Evolutionary conservation across 2,329 filamentous ascomycete species (phyloP).

Genomic region (Fusarium citri): DNA sequence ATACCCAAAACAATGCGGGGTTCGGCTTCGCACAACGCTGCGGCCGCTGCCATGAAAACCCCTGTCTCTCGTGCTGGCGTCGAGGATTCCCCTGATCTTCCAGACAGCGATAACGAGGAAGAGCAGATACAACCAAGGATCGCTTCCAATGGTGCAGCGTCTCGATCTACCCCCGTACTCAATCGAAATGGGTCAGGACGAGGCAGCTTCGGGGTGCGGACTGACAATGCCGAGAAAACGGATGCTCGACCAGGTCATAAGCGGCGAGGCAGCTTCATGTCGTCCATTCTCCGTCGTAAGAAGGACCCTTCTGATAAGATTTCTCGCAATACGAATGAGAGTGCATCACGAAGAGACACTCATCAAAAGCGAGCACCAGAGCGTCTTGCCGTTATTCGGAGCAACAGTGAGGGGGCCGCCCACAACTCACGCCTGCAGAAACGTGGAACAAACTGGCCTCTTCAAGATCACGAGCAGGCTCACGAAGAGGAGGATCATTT

Average conservation of each 20-base stretch:
- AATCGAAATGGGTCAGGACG: slow-evolving; percentile 58
- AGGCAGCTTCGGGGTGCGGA: slow-evolving; percentile 48
- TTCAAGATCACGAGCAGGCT: slow-evolving; percentile 50
- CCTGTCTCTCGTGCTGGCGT: slow-evolving; percentile 58
- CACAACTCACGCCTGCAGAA: slow-evolving; percentile 44
- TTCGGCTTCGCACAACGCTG: slow-evolving; percentile 47
- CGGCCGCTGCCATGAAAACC: slow-evolving; percentile 53
- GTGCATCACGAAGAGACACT: slow-evolving; percentile 71
- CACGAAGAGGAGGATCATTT: slow-evolving; percentile 46
- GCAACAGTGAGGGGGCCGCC: slow-evolving; percentile 48
- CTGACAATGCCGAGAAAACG: slow-evolving; percentile 33
- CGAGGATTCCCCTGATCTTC: slow-evolving; percentile 67
- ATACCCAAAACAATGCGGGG: slow-evolving; percentile 51
- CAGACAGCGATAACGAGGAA: slow-evolving; percentile 68
- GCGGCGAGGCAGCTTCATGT: slow-evolving; percentile 65
- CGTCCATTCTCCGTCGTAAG: slow-evolving; percentile 73
- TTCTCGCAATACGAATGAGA: slow-evolving; percentile 66
- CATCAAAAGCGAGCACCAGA: slow-evolving; percentile 68
- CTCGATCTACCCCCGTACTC: slow-evolving; percentile 47
- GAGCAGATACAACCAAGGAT: slow-evolving; percentile 34
- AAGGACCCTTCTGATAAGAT: slow-evolving; percentile 63
- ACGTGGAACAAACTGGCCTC: slow-evolving; percentile 51
- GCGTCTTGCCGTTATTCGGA: slow-evolving; percentile 62
- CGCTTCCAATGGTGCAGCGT: slow-evolving; percentile 25
- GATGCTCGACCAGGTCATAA: slow-evolving; percentile 47